Conservation (phyloP, 2,329 filamentous ascomycete species). For the Tricladium varicosporioides region DNA sequence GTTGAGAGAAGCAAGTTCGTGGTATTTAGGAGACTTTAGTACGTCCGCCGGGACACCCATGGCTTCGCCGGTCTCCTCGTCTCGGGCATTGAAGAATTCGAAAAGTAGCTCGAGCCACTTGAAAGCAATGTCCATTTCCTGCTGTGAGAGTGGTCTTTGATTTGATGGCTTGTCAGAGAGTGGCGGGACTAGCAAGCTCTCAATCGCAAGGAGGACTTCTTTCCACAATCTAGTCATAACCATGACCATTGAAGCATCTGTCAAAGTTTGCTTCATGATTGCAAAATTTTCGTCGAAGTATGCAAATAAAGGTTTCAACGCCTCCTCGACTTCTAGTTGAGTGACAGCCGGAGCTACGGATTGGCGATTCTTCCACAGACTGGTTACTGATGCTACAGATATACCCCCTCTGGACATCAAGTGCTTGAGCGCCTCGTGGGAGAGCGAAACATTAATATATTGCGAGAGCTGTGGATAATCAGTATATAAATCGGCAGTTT, state of each 20-base stretch:
- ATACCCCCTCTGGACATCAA: constrained; percentile 69
- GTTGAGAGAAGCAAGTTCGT: constrained; percentile 92
- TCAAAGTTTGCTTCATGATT: constrained; percentile 97
- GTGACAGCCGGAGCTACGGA: constrained; percentile 59
- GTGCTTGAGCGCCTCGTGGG: constrained; percentile 72
- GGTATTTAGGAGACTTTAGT: constrained; percentile 95
- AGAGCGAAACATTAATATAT: constrained; percentile 89
- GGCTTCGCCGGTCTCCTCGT: constrained; percentile 78
- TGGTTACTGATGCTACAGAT: constrained; percentile 71
- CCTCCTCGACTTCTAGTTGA: constrained; percentile 72
- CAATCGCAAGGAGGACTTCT: constrained; percentile 89
- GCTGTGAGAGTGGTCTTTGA: constrained; percentile 78
- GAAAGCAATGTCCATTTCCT: constrained; percentile 92
- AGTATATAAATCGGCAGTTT: constrained; percentile 9
- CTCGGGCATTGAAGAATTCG: constrained; percentile 90
- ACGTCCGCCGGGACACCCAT: constrained; percentile 88
- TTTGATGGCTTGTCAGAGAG: constrained; percentile 90
- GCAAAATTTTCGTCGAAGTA: constrained; percentile 99
- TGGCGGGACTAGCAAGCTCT: constrained; percentile 85
- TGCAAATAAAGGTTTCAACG: constrained; percentile 78
- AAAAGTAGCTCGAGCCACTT: constrained; percentile 90
- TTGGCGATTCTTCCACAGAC: constrained; percentile 60
- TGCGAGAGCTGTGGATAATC: constrained; percentile 65
- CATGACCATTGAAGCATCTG: constrained; percentile 93
- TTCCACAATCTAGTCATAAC: constrained; percentile 99